phyloP scores from a whole-genome alignment of 176 grass and related monocot species.

The Musa itinerans region DNA sequence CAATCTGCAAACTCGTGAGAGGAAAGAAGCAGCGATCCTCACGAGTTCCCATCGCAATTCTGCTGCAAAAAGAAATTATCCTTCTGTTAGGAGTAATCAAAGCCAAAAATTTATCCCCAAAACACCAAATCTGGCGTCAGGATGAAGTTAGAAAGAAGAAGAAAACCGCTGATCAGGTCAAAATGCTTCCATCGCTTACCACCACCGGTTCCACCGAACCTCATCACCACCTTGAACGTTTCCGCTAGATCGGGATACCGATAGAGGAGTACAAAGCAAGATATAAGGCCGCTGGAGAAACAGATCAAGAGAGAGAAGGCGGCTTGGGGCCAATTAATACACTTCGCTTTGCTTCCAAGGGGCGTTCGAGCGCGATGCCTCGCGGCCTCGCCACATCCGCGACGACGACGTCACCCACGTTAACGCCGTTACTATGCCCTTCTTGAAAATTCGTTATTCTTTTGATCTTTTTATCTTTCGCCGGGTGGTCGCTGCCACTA shows the following conservation, averaged over 20 bases:
- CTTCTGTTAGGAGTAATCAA: not conserved
- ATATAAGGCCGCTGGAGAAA: not conserved
- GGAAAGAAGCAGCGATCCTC: slow-evolving; percentile 65
- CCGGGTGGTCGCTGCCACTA: too few relatives aligned
- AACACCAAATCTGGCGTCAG: not conserved
- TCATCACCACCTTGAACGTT: not conserved
- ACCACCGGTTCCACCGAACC: not conserved
- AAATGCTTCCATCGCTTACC: slow-evolving; percentile 22
- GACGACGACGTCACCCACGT: not conserved
- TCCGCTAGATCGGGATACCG: not conserved
- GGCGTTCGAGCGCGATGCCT: not conserved
- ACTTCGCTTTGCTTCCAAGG: slow-evolving; percentile 16
- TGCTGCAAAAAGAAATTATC: slow-evolving; percentile 9
- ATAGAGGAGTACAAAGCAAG: not conserved
- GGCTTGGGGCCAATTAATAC: not conserved
- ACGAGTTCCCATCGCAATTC: slow-evolving; percentile 28
- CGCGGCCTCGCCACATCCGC: slow-evolving; percentile 16
- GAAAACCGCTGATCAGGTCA: slow-evolving; percentile 37
- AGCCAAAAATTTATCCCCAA: slow-evolving; percentile 9
- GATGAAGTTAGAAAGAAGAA: not conserved
- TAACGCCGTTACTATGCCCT: not conserved
- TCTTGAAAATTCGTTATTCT: not conserved
- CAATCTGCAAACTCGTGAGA: slow-evolving; percentile 85
- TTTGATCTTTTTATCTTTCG: not conserved
- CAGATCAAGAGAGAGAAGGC: not conserved